These are phyloP conservation scores for Phytophthora constricta DNA, from an alignment of 352 stramenopile genomes.

Conservation along the genomic window DNA sequence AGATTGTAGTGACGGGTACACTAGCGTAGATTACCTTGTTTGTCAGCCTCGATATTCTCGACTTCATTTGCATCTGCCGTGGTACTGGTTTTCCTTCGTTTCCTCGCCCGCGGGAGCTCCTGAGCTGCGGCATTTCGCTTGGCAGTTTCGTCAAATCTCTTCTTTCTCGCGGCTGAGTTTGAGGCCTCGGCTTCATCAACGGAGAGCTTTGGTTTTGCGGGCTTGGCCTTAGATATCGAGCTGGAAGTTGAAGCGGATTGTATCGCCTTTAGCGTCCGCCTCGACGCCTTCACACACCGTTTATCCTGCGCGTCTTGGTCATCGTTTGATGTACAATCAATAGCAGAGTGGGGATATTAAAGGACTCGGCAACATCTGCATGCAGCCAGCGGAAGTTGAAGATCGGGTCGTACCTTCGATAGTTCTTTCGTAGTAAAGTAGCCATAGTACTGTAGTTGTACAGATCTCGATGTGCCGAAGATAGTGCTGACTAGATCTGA, in stretches of 20 bases:
- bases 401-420: too few relatives aligned
- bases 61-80: neutral
- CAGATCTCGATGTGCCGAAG: too few relatives aligned
- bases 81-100: neutral
- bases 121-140: neutral
- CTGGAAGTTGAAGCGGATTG: too few relatives aligned
- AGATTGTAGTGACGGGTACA: neutral
- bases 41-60: neutral
- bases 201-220: neutral
- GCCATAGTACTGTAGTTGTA: too few relatives aligned
- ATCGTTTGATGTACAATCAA: neutral
- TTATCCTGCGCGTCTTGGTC: neutral
- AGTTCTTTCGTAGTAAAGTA: too few relatives aligned
- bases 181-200: neutral
- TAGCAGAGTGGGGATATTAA: neutral
- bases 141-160: neutral
- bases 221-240: neutral
- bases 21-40: neutral
- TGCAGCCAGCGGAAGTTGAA: neutral
- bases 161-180: neutral
- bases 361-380: neutral
- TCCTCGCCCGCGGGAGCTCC: neutral
- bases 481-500: too few relatives aligned
- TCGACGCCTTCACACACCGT: neutral
- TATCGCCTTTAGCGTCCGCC: neutral